Conservation (phyloP, 2,329 filamentous ascomycete species). For the Aspergillus texensis region DNA sequence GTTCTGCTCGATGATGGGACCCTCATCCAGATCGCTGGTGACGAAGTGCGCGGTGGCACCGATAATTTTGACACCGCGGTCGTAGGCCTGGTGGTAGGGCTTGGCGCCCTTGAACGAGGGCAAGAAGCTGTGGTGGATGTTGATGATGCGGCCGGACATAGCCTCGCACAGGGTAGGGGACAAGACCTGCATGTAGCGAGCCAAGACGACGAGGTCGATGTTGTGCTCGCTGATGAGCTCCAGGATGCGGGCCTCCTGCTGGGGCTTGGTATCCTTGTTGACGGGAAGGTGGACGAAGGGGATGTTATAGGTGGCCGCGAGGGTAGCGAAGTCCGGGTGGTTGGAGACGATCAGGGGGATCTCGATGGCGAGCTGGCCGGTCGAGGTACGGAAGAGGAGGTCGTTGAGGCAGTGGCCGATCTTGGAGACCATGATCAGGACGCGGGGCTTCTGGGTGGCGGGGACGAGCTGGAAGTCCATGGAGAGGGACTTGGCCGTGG, state of each 20-base stretch:
- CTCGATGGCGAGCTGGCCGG: constrained; percentile 73
- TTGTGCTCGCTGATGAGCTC: constrained; percentile 68
- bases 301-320: constrained; percentile 74
- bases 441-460: constrained; percentile 69
- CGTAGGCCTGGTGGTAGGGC: constrained; percentile 85
- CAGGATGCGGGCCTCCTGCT: constrained; percentile 73
- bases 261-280: constrained; percentile 72
- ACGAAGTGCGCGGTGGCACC: constrained; percentile 86
- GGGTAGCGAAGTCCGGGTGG: constrained; percentile 70
- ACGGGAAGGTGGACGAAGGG: constrained; percentile 81
- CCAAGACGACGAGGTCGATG: constrained; percentile 78
- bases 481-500: constrained; percentile 63
- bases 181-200: constrained; percentile 86
- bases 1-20: constrained; percentile 85
- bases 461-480: constrained; percentile 75
- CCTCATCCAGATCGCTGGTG: constrained; percentile 81
- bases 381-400: constrained; percentile 76
- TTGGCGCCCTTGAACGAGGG: constrained; percentile 86
- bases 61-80: constrained; percentile 85
- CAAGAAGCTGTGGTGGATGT: constrained; percentile 87
- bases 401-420: constrained; percentile 86
- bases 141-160: constrained; percentile 87
- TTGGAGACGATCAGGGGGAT: constrained; percentile 80
- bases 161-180: constrained; percentile 72
- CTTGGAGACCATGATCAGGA: constrained; percentile 88